Percentiles rank a stretch among this genome's conserved stretches.
phyloP scores from a whole-genome alignment of 1,139 yeast genomes.

The Sugiyamaella grinbergsii region DNA sequence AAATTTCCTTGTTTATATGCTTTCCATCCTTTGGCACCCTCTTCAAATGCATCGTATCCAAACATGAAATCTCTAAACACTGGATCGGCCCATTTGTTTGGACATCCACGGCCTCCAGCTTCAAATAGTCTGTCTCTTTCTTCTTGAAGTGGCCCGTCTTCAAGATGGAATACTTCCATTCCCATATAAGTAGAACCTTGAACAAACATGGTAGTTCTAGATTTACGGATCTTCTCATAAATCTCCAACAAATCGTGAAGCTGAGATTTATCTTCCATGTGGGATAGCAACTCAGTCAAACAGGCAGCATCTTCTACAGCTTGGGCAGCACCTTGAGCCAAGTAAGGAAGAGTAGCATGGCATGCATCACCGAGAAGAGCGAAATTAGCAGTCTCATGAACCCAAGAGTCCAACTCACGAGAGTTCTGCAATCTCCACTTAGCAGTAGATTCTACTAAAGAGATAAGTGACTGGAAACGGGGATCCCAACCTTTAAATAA shows the following conservation, averaged over 20 bases:
- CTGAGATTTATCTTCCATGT: constrained; percentile 39
- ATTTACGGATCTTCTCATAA: constrained; percentile 38
- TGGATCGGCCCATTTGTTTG: constrained; percentile 42
- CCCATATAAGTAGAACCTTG: constrained; percentile 37
- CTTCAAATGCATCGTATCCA: constrained; percentile 41
- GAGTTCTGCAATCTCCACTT: constrained; percentile 40
- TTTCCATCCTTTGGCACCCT: constrained; percentile 25
- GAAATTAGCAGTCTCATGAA: constrained; percentile 31
- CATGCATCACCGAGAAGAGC: constrained; percentile 45
- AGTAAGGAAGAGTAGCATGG: constrained; percentile 48
- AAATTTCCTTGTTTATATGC: constrained; percentile 5
- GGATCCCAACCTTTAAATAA: constrained; percentile 40
- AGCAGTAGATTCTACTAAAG: constrained; percentile 32
- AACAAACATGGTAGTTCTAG: constrained; percentile 40
- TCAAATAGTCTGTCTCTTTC: constrained; percentile 39
- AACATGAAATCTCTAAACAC: constrained; percentile 38
- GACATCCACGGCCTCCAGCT: constrained; percentile 31
- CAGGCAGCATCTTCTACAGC: constrained; percentile 44
- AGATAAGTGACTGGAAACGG: constrained; percentile 31
- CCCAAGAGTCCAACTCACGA: constrained; percentile 35
- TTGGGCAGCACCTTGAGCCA: constrained; percentile 50
- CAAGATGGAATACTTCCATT: constrained; percentile 37
- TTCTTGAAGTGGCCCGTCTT: constrained; percentile 38
- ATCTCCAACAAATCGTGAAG: constrained; percentile 24
- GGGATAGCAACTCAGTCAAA: constrained; percentile 42